Evolutionary conservation across 352 stramenopile genomes (phyloP).

Genomic region (Thalassiosira mediterranea): DNA sequence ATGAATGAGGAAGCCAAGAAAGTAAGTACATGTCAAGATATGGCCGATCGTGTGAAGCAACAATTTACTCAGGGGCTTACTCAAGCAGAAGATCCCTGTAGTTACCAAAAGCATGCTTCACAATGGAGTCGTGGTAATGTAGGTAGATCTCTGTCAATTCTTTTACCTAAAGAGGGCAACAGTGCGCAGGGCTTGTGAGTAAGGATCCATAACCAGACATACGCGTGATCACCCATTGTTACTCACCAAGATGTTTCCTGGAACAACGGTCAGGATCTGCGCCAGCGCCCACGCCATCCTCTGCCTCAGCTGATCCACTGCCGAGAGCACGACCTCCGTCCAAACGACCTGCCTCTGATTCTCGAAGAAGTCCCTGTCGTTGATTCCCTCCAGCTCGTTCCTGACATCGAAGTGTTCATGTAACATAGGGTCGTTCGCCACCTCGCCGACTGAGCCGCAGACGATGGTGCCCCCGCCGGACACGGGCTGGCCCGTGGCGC

Average conservation of each 20-base stretch:
- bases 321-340: slow-evolving; percentile 20
- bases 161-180: too few relatives aligned
- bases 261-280: slow-evolving; percentile 64
- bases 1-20: too few relatives aligned
- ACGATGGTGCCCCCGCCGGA: slow-evolving; percentile 45
- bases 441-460: slow-evolving; percentile 65
- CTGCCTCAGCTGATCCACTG: slow-evolving; percentile 82
- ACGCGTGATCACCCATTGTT: too few relatives aligned
- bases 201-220: too few relatives aligned
- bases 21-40: too few relatives aligned
- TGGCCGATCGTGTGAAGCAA: too few relatives aligned
- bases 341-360: slow-evolving; percentile 43
- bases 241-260: slow-evolving; percentile 21
- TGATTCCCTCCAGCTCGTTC: slow-evolving; percentile 1
- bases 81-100: slow-evolving; percentile 81
- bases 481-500: slow-evolving; percentile 7
- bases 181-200: too few relatives aligned
- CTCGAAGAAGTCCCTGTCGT: slow-evolving; percentile 17
- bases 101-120: slow-evolving; percentile 79
- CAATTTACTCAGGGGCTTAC: too few relatives aligned
- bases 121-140: slow-evolving; percentile 83
- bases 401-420: slow-evolving; percentile 44
- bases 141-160: slow-evolving; percentile 72
- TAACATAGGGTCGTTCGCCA: slow-evolving; percentile 47
- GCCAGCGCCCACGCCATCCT: slow-evolving; percentile 81